phyloP scores from a whole-genome alignment of 345 rosid genomes.

The Laguncularia racemosa region DNA sequence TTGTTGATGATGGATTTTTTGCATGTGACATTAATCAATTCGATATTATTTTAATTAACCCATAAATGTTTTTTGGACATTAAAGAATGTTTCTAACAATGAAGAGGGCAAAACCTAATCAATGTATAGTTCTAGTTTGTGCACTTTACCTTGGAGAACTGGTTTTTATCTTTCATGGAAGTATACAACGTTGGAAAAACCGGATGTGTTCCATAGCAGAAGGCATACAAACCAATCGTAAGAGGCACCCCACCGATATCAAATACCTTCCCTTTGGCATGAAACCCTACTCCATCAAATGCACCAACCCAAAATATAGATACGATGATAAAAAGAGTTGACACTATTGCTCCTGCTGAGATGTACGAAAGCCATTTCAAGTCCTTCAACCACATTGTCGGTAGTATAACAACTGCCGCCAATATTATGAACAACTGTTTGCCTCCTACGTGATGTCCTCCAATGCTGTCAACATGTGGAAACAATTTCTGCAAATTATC shows the following conservation, averaged over 20 bases:
- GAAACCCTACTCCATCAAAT: slow-evolving; percentile 12
- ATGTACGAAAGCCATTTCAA: slow-evolving; percentile 11
- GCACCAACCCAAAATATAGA: slow-evolving; percentile 10
- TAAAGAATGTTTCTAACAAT: too few species aligned
- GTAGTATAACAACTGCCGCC: slow-evolving; percentile 11
- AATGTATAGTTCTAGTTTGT: too few species aligned
- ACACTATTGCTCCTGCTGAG: slow-evolving; percentile 6
- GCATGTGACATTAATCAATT: too few species aligned
- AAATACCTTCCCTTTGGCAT: slow-evolving; percentile 8
- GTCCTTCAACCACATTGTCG: slow-evolving; percentile 12
- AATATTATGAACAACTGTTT: slow-evolving; percentile 2
- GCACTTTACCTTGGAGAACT: slow-evolving; percentile 11
- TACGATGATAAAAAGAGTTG: slow-evolving; percentile 1
- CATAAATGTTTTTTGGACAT: too few species aligned
- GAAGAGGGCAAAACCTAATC: too few species aligned
- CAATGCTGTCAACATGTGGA: slow-evolving; percentile 2
- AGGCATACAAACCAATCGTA: slow-evolving; percentile 13
- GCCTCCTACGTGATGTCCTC: slow-evolving; percentile 5
- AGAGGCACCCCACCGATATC: slow-evolving; percentile 9
- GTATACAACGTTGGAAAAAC: slow-evolving; percentile 9
- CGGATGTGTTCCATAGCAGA: slow-evolving; percentile 11
- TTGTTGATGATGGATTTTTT: too few species aligned
- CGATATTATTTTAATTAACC: too few species aligned
- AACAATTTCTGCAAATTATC: slow-evolving; percentile 17
- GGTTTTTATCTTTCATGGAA: slow-evolving; percentile 8